Conservation (phyloP, 2,329 filamentous ascomycete species). For the Cordyceps cicadae region DNA sequence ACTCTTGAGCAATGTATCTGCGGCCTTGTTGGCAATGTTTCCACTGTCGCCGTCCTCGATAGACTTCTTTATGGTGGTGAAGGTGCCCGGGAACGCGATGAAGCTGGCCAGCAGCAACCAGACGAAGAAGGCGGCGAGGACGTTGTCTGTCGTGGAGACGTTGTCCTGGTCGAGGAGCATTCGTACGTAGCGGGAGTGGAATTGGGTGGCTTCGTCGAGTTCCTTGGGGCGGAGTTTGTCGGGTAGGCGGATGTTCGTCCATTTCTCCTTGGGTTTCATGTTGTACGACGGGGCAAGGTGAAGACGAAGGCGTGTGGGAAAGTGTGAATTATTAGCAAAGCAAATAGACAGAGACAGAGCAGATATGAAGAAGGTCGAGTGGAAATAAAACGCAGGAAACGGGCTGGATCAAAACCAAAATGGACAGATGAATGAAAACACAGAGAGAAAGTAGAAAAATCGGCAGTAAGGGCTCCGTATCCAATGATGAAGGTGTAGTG, state of each 20-base stretch:
- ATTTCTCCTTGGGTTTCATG: not conserved
- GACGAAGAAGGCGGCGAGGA: slow-evolving; percentile 30
- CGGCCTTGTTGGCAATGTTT: slow-evolving; percentile 14
- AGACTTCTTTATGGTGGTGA: slow-evolving; percentile 31
- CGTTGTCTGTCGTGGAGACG: slow-evolving; percentile 38
- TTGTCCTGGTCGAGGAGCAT: slow-evolving; percentile 40
- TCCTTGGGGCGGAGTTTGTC: slow-evolving; percentile 9
- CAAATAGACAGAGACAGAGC: not conserved
- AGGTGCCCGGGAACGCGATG: slow-evolving; percentile 44
- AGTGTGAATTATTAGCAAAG: not conserved
- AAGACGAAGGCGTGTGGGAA: no score
- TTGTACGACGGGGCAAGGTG: no score
- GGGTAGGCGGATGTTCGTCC: no score
- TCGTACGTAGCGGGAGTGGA: slow-evolving; percentile 32
- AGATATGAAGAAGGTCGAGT: not conserved
- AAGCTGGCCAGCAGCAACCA: slow-evolving; percentile 46
- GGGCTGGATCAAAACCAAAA: not conserved
- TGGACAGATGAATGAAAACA: not conserved
- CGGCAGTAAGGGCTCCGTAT: not conserved
- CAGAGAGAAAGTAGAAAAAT: slow-evolving; percentile 5
- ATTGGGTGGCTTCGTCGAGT: slow-evolving; percentile 12
- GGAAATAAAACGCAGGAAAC: not conserved
- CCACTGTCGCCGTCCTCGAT: slow-evolving; percentile 17
- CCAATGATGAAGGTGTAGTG: not conserved
- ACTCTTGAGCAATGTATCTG: slow-evolving; percentile 18